These are phyloP conservation scores for Quercus phellos DNA, from an alignment of 331 rosid species.

Conservation along the genomic window DNA sequence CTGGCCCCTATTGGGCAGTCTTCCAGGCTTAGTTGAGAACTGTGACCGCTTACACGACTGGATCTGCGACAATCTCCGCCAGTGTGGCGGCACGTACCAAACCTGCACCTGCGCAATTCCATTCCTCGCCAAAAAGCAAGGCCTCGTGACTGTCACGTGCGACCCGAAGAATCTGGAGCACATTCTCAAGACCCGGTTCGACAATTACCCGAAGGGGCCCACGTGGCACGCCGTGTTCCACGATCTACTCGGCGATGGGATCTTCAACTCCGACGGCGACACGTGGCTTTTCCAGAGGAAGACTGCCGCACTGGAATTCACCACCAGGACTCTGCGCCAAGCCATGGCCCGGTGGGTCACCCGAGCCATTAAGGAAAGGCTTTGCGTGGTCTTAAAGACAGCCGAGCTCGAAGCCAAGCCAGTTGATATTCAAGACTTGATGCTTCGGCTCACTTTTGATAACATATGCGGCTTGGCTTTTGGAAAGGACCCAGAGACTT, in stretches of 20 bases:
- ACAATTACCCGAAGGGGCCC: constrained; percentile 87
- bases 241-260: constrained; percentile 78
- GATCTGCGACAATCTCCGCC: constrained; percentile 88
- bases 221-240: constrained; percentile 91
- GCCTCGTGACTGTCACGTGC: constrained; percentile 98
- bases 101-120: constrained; percentile 93
- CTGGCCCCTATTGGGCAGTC: constrained; percentile 85
- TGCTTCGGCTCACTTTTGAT: constrained; percentile 82
- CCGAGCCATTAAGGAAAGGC: constrained; percentile 72
- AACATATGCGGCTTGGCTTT: constrained; percentile 94
- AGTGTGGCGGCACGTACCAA: constrained; percentile 95
- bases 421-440: constrained; percentile 63
- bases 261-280: constrained; percentile 83
- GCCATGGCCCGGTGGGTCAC: constrained; percentile 98
- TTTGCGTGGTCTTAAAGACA: constrained; percentile 43
- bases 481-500: constrained; percentile 68
- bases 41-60: constrained; percentile 90
- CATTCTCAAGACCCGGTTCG: constrained; percentile 75
- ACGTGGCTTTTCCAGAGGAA: constrained; percentile 89
- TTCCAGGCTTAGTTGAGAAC: constrained; percentile 74
- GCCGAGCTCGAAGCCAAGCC: constrained; percentile 45
- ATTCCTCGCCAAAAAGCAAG: constrained; percentile 69
- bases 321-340: constrained; percentile 80
- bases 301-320: constrained; percentile 84
- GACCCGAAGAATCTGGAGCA: constrained; percentile 89